A percentile compares a stretch with the other conserved stretches of the same genome.
phyloP scores from a whole-genome alignment of 73 alveolate species.

The Paramecium sexaurelia region DNA sequence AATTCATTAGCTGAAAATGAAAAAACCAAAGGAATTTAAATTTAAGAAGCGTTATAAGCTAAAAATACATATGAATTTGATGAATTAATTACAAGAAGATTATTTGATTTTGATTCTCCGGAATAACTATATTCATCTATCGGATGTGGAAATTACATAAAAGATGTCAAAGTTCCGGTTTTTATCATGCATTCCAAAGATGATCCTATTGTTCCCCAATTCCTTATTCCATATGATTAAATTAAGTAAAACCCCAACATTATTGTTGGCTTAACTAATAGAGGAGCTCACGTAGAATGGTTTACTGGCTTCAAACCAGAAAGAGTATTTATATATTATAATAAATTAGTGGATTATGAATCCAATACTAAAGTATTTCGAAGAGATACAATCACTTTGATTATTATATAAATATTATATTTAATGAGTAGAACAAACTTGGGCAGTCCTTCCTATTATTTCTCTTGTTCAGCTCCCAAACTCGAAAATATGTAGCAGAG shows the following conservation, averaged over 20 bases:
- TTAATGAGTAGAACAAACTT: not conserved
- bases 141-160: slow-evolving; percentile 19
- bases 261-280: slow-evolving; percentile 39
- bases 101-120: slow-evolving; percentile 57
- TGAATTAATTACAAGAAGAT: slow-evolving; percentile 59
- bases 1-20: slow-evolving; percentile 10
- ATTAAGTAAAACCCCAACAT: slow-evolving; percentile 46
- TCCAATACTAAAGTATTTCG: slow-evolving; percentile 28
- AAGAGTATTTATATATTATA: slow-evolving; percentile 37
- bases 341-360: slow-evolving; percentile 43
- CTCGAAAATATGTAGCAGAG: not conserved
- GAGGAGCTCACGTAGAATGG: slow-evolving; percentile 70
- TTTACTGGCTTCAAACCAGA: slow-evolving; percentile 58
- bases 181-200: slow-evolving; percentile 60
- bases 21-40: slow-evolving; percentile 34
- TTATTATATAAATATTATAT: not conserved
- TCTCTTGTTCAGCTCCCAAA: slow-evolving; percentile 38
- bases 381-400: slow-evolving; percentile 11
- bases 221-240: slow-evolving; percentile 38
- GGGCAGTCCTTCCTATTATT: slow-evolving; percentile 22
- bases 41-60: slow-evolving; percentile 22
- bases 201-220: slow-evolving; percentile 66
- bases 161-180: slow-evolving; percentile 38
- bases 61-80: slow-evolving; percentile 64
- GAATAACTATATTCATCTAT: slow-evolving; percentile 8